Evolutionary conservation across 2,329 filamentous ascomycete genomes (phyloP), one percentile per base, ranked within the genome.

Genomic region (Botrytis medusae): DNA sequence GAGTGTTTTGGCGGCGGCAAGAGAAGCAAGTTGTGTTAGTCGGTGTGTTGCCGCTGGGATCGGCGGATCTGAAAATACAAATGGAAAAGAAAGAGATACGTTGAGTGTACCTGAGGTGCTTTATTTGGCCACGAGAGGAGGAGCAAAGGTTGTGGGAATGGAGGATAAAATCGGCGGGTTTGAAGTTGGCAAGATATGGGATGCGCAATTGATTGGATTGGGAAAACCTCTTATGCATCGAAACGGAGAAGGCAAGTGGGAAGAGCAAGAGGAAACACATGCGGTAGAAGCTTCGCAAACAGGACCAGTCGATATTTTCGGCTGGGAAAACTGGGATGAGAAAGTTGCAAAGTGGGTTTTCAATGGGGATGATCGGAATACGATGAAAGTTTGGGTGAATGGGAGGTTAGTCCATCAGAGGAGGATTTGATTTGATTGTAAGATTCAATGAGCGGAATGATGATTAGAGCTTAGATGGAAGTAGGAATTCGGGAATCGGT

Each of bases 291-390:
- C 75, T 5, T 76, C 77, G 1, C 84, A 86, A 5, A 83, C 84
- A 1, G 90, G 91, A 0, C 90, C 91, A 64, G 93, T 98, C 0
- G 94, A 98, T 82, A 82, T 98, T 0, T 99, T 98, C 84, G 95
- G 94, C 1, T 94, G 91, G 88, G 95, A 98, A 86, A 88, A 80
- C n/a, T 97, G 93, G 93, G 89, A 92, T 57, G 93, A 98, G 79
- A 89, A 86, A 79, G 84, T 98, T 18, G 93, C 93, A 70, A 99
- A 99, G 85, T 99, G 96, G 96, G 85, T 98, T 75, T 99, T 93
- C 83, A 92, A 89, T 77, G 96, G 96, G 0, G 95, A 98, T 84
- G 96, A 98, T 83, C 86, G 95, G 77, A 98, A 98, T 82, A 95
- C 94, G 4, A 87, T 87, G 78, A 90, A 87, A 77, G 96, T 99